Conservation (phyloP, 768 basidiomycete species). For the Boletus eberwhitei region DNA sequence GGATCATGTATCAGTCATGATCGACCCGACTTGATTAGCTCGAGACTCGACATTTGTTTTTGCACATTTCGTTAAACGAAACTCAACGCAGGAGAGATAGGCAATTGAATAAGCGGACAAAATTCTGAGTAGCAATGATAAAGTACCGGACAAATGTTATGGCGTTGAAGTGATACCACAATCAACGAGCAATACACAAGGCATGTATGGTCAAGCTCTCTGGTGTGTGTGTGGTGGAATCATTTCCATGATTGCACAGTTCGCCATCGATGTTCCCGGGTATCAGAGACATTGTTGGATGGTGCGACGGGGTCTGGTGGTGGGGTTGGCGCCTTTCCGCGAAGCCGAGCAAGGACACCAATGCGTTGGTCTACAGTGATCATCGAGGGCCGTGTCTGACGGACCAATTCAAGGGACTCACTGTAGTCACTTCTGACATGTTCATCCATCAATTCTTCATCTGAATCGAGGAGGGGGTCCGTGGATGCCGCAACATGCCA, state of each 20-base stretch:
- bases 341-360: conserved; percentile 49
- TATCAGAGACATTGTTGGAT: conserved; percentile 13
- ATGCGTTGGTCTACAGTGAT: conserved; percentile 45
- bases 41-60: too few relatives aligned
- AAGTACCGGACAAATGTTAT: neutral
- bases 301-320: conserved; percentile 26
- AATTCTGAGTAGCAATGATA: neutral
- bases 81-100: neutral
- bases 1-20: neutral
- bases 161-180: neutral
- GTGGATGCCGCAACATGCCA: conserved; percentile 62
- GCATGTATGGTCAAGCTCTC: neutral
- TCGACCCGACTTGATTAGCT: neutral
- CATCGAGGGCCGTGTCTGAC: neutral
- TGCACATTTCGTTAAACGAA: neutral
- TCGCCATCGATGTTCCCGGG: conserved; percentile 36
- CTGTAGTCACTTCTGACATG: conserved; percentile 64
- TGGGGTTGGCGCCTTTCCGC: conserved; percentile 49
- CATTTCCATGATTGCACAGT: conserved; percentile 37
- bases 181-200: conserved; percentile 9
- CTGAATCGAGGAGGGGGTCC: conserved; percentile 70
- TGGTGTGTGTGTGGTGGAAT: neutral
- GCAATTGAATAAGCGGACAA: neutral
- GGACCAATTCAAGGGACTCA: conserved; percentile 32
- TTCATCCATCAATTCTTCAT: conserved; percentile 67